phyloP scores from a whole-genome alignment of 306 rosid species.

The Dryas alaskensis region DNA sequence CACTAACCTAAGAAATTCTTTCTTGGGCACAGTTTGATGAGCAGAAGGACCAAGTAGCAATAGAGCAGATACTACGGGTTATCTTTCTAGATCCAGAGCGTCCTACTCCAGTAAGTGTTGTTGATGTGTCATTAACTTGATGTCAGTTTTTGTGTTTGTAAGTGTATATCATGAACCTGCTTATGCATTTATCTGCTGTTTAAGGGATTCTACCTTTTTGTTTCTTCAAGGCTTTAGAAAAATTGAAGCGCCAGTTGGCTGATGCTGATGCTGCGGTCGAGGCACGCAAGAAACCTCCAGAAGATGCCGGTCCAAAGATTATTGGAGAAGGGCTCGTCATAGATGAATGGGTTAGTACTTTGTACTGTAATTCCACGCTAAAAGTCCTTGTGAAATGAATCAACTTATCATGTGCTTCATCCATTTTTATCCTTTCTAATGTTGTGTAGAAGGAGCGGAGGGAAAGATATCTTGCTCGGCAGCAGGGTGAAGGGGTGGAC shows the following conservation, averaged over 20 bases:
- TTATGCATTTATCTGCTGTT: not conserved
- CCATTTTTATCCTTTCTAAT: not conserved
- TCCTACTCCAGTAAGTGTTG: slow-evolving; percentile 60
- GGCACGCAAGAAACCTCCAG: slow-evolving; percentile 71
- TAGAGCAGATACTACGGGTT: slow-evolving; percentile 86
- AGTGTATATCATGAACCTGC: not conserved
- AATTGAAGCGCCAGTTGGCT: slow-evolving; percentile 69
- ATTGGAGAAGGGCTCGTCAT: slow-evolving; percentile 94
- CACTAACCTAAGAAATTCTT: not conserved
- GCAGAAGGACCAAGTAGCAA: slow-evolving; percentile 83
- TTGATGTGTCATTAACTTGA: not conserved
- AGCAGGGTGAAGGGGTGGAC: slow-evolving; percentile 78
- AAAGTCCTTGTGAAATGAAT: not conserved
- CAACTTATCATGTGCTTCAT: slow-evolving; percentile 9
- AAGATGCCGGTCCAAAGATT: slow-evolving; percentile 68
- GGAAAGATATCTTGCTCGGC: slow-evolving; percentile 92
- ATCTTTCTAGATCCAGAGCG: slow-evolving; percentile 88
- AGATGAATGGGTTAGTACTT: slow-evolving; percentile 83
- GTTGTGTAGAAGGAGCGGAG: slow-evolving; percentile 83
- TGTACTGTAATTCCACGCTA: not conserved
- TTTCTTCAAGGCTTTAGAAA: slow-evolving; percentile 56
- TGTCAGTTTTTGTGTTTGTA: not conserved
- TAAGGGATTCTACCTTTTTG: slow-evolving; percentile 1
- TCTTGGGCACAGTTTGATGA: slow-evolving; percentile 72
- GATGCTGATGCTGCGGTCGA: slow-evolving; percentile 83